Percentiles rank a stretch among this genome's conserved stretches.
Conservation (phyloP, 2,329 filamentous ascomycete genomes). For the Fusarium coffeatum region DNA sequence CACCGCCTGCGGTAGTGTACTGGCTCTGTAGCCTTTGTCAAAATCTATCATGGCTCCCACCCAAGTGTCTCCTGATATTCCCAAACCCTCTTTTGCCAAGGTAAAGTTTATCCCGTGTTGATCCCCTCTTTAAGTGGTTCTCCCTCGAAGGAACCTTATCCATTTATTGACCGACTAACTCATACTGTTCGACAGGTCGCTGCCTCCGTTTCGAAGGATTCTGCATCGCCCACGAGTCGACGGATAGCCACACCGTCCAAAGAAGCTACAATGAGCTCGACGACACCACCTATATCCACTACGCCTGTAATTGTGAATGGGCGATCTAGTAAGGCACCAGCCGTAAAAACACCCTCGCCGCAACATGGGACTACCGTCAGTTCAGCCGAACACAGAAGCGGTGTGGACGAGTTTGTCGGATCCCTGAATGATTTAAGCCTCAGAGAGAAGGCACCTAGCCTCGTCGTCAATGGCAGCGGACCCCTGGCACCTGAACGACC, state of each 20-base stretch:
- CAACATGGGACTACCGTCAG: slow-evolving; percentile 30
- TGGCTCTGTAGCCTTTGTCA: slow-evolving; percentile 39
- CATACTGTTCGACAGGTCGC: slow-evolving; percentile 56
- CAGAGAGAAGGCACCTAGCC: slow-evolving; percentile 51
- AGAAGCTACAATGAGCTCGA: slow-evolving; percentile 41
- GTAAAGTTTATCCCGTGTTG: slow-evolving; percentile 55
- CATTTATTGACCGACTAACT: slow-evolving; percentile 37
- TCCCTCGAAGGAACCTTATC: slow-evolving; percentile 8
- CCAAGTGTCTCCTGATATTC: slow-evolving; percentile 59
- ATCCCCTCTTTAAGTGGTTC: slow-evolving; percentile 19
- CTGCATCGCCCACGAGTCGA: slow-evolving; percentile 47
- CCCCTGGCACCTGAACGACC: slow-evolving; percentile 54
- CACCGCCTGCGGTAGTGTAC: slow-evolving; percentile 36
- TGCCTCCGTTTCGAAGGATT: slow-evolving; percentile 55
- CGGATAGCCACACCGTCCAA: slow-evolving; percentile 42
- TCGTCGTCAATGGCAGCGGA: slow-evolving; percentile 64
- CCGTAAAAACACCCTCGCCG: slow-evolving; percentile 30
- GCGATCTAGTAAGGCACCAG: slow-evolving; percentile 37
- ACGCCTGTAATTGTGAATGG: slow-evolving; percentile 47
- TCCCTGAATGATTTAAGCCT: slow-evolving; percentile 50
- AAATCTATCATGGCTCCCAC: slow-evolving; percentile 59
- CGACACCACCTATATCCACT: slow-evolving; percentile 22
- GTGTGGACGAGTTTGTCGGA: slow-evolving; percentile 44
- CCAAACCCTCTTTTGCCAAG: slow-evolving; percentile 81
- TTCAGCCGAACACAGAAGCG: slow-evolving; percentile 31